These are phyloP conservation scores for Lipomyces starkeyi DNA, from an alignment of 805 yeast species.

Conservation along the genomic window DNA sequence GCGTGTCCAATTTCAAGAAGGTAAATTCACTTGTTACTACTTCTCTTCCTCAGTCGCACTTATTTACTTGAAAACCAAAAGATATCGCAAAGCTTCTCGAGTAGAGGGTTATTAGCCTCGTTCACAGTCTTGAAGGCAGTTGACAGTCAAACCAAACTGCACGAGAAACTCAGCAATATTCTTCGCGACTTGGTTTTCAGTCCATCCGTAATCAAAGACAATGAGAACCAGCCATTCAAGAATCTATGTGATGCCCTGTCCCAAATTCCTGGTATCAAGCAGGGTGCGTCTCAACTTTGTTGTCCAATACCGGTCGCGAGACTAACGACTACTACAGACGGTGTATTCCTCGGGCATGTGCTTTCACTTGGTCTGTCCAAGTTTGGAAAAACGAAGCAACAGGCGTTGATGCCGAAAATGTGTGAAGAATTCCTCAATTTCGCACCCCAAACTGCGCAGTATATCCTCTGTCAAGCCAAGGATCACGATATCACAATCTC, in stretches of 20 bases:
- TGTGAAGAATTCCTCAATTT: constrained; percentile 18
- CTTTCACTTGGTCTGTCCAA: constrained; percentile 28
- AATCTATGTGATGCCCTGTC: constrained; percentile 17
- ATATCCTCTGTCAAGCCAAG: constrained; percentile 14
- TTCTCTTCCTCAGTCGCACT: neutral
- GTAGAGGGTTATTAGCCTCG: constrained; percentile 5
- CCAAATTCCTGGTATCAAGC: constrained; percentile 15
- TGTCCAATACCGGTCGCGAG: neutral
- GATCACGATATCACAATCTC: constrained; percentile 16
- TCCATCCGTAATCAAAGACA: constrained; percentile 27
- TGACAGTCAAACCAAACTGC: constrained; percentile 39
- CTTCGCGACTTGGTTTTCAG: constrained; percentile 41
- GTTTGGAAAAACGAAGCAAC: constrained; percentile 27
- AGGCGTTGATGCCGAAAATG: constrained; percentile 22
- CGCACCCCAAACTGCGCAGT: constrained; percentile 15
- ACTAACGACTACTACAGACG: constrained; percentile 7
- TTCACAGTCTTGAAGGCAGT: constrained; percentile 6
- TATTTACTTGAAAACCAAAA: neutral
- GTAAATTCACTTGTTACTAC: neutral
- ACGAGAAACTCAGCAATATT: constrained; percentile 43
- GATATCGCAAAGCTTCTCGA: constrained; percentile 20
- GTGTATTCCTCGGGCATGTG: constrained; percentile 20
- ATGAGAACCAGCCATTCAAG: constrained; percentile 14
- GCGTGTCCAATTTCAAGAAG: constrained; percentile 28
- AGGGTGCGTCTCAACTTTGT: neutral